Base-by-base conservation (phyloP, 1,139 yeast species). In the Kodamaea anthophila region DNA sequence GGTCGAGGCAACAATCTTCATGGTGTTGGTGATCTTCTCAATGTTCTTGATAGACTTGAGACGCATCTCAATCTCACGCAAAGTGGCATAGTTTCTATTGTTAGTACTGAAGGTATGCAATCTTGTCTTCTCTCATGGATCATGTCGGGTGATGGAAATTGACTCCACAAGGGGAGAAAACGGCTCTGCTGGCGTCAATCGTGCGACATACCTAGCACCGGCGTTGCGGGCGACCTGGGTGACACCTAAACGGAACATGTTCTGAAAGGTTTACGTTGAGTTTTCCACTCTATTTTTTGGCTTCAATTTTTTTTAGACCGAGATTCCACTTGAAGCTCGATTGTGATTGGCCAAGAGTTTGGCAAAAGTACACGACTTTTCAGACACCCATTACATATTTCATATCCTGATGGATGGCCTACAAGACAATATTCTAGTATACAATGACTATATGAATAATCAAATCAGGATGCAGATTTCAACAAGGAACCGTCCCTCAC, bases 1-100 rank as follows among this genome's bases (percentile, higher is more conserved):
- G 49, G 98, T 91, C 27, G 97, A 88, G 31, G 98, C 98, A 53
- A 91, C 98, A 65, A 93, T 82, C 74, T 88, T 91, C 98, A 91
- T 91, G 63, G 98, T 91, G 71, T 91, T 91, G 70, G 98, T 91
- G 68, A 91, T 91, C 74, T 91, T 91, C 70, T 91, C 97, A 62
- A 91, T 91, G 76, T 91, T 91, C 74, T 88, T 91, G 62, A 91
- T 91, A 44, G 96, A 86, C 74, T 91, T 91, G 61, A 91, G 80
- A 74, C 98, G 94, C 65, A 76, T 83, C 73, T 91, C 98, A 58
- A 91, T 93, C 68, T 91, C 98, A 73, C 97, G 88, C 60, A 91
- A 77, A 51, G 98, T 91, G 56, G 98, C 98, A 74, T 86, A 88
- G 73, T 79, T 78, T 82, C 96, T 84, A 21, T 11, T 11, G 46